Conservation (phyloP, 805 yeast species). For the Vanderwaltozyma tropicalis region DNA sequence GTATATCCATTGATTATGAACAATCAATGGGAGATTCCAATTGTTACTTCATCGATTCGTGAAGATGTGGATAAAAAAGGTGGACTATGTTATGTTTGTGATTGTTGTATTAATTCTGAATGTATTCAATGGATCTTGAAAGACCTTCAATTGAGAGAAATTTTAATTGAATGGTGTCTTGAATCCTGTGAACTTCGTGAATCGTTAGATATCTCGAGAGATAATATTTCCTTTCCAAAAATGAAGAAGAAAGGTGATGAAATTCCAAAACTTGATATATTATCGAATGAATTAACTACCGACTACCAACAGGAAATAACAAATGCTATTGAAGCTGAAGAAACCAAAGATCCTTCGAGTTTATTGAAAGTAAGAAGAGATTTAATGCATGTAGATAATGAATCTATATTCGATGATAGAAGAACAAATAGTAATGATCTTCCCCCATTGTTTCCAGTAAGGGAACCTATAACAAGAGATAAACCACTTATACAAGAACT, state of each 20-base stretch:
- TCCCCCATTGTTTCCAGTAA: slow-evolving; percentile 20
- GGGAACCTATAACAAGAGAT: not conserved
- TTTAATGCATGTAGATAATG: slow-evolving; percentile 16
- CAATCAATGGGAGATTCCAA: slow-evolving; percentile 79
- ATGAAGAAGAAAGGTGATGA: slow-evolving; percentile 56
- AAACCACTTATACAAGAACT: slow-evolving; percentile 50
- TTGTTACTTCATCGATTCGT: slow-evolving; percentile 51
- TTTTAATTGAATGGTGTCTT: slow-evolving; percentile 73
- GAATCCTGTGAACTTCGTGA: slow-evolving; percentile 60
- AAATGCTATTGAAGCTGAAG: slow-evolving; percentile 22
- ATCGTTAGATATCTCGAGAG: slow-evolving; percentile 48
- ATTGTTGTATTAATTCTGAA: slow-evolving; percentile 62
- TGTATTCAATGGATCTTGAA: slow-evolving; percentile 53
- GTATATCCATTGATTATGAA: slow-evolving; percentile 56
- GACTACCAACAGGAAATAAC: slow-evolving; percentile 30
- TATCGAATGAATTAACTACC: slow-evolving; percentile 35
- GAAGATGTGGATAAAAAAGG: slow-evolving; percentile 63
- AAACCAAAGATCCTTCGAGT: slow-evolving; percentile 33
- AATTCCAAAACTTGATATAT: slow-evolving; percentile 36
- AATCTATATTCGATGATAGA: slow-evolving; percentile 11
- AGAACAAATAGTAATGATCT: slow-evolving; percentile 15
- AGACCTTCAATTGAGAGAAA: slow-evolving; percentile 49
- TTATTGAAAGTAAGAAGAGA: slow-evolving; percentile 34
- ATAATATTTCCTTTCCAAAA: slow-evolving; percentile 53
- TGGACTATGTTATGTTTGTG: slow-evolving; percentile 50